These are phyloP conservation scores for Eimeria necatrix DNA, from an alignment of 169 alveolate genomes.

Conservation along the genomic window DNA sequence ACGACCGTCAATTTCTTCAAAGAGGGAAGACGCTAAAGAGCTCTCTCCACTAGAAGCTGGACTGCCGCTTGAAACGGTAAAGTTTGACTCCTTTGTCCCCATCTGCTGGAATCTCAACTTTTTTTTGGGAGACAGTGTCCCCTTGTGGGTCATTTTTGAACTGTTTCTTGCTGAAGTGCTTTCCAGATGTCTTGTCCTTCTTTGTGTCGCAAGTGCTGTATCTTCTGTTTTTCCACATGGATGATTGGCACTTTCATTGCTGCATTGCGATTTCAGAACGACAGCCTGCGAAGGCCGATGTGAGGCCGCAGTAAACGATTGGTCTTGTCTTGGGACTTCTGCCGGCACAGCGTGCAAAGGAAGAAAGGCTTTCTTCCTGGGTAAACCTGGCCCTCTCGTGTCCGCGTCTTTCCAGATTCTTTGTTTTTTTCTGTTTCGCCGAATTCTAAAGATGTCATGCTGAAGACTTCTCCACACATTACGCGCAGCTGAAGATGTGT, in stretches of 20 bases:
- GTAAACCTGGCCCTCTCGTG: no score
- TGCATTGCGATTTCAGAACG: not conserved
- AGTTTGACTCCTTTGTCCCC: not conserved
- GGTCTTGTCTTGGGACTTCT: no score
- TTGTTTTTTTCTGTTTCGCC: not conserved
- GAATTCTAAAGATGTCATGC: conserved; percentile 24
- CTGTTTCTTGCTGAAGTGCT: not conserved
- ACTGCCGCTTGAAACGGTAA: not conserved
- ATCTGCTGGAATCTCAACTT: conserved; percentile 24
- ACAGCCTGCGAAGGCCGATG: not conserved
- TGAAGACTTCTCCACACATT: conserved; percentile 45
- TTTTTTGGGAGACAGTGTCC: not conserved
- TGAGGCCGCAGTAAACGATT: no score
- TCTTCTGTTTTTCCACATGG: not conserved
- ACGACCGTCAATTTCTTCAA: not conserved
- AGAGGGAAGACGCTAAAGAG: conserved; percentile 2
- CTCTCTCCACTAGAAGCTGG: conserved; percentile 16
- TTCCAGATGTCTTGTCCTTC: not conserved
- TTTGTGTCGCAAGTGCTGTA: not conserved
- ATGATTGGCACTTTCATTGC: not conserved
- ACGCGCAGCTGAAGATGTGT: conserved; percentile 2
- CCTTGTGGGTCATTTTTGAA: not conserved
- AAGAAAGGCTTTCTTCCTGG: not conserved
- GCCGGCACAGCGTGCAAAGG: not conserved
- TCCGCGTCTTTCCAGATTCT: not conserved